Evolutionary conservation across 495 filamentous ascomycete species (phyloP).

Genomic region (Xylaria bambusicola): DNA sequence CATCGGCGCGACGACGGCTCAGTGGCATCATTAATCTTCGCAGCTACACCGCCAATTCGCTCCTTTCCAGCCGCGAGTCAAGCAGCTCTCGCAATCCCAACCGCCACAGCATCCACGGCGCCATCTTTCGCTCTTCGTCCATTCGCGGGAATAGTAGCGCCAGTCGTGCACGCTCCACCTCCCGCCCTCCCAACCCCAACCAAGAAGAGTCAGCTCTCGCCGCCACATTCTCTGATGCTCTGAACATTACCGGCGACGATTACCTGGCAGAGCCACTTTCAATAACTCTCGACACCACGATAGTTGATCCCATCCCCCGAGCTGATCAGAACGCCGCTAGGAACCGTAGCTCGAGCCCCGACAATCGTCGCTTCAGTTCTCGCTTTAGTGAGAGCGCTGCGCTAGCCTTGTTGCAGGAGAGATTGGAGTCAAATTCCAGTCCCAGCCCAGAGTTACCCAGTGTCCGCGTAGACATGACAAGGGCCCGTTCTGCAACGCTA

Average conservation of each 20-base stretch:
- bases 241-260: not conserved
- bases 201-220: slow-evolving; percentile 16
- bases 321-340: slow-evolving; percentile 21
- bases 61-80: slow-evolving; percentile 29
- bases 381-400: slow-evolving; percentile 33
- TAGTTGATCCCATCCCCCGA: slow-evolving; percentile 28
- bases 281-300: slow-evolving; percentile 31
- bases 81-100: slow-evolving; percentile 42
- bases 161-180: slow-evolving; percentile 3
- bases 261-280: slow-evolving; percentile 8
- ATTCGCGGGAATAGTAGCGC: slow-evolving; percentile 5
- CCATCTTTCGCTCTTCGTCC: slow-evolving; percentile 13
- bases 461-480: slow-evolving; percentile 38
- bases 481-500: slow-evolving; percentile 46
- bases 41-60: slow-evolving; percentile 51
- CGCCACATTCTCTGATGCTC: slow-evolving; percentile 11
- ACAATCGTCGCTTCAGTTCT: slow-evolving; percentile 36
- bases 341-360: slow-evolving; percentile 32
- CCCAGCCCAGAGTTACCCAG: slow-evolving; percentile 17
- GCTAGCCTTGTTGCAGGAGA: slow-evolving; percentile 29
- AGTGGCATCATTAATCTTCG: slow-evolving; percentile 74
- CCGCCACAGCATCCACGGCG: slow-evolving; percentile 21
- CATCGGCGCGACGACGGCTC: slow-evolving; percentile 56
- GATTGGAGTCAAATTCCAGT: slow-evolving; percentile 20
- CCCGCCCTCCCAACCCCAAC: not conserved